Evolutionary conservation across 805 yeast species (phyloP).

Genomic region (Lipomyces sp.): DNA sequence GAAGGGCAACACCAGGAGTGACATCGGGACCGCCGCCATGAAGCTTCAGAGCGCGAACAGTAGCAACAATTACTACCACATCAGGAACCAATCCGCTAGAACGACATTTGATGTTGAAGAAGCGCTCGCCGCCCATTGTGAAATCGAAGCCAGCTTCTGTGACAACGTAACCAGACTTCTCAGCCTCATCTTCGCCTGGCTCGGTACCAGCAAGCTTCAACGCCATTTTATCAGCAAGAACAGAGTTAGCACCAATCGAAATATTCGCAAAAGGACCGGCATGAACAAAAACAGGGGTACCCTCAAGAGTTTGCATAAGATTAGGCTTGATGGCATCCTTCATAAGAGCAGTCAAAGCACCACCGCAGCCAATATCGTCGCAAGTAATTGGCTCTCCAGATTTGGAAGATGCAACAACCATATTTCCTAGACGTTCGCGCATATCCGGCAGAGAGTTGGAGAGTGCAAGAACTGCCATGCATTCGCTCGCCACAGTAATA

Average conservation of each 20-base stretch:
- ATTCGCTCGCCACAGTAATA: slow-evolving; percentile 92
- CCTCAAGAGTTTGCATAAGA: slow-evolving; percentile 95
- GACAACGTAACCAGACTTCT: slow-evolving; percentile 71
- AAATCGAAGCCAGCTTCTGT: slow-evolving; percentile 99
- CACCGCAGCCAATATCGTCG: slow-evolving; percentile 93
- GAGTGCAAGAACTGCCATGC: slow-evolving; percentile 92
- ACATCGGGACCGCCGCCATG: slow-evolving; percentile 98
- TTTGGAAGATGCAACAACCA: slow-evolving; percentile 80
- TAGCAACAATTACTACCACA: slow-evolving; percentile 89
- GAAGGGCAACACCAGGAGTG: slow-evolving; percentile 85
- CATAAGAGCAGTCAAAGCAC: slow-evolving; percentile 89
- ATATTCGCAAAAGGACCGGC: slow-evolving; percentile 99
- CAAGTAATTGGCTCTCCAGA: slow-evolving; percentile 82
- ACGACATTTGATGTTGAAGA: slow-evolving; percentile 92
- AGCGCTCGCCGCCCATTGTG: slow-evolving; percentile 99
- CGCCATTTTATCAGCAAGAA: slow-evolving; percentile 89
- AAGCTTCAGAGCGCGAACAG: slow-evolving; percentile 92
- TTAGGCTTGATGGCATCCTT: slow-evolving; percentile 97
- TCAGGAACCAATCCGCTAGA: slow-evolving; percentile 85
- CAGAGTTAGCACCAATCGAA: slow-evolving; percentile 94
- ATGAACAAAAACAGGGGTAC: slow-evolving; percentile 95
- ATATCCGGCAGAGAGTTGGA: slow-evolving; percentile 74
- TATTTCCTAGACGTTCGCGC: slow-evolving; percentile 81
- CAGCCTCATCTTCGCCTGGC: slow-evolving; percentile 41
- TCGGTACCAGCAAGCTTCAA: slow-evolving; percentile 78